These are phyloP conservation scores for Boeremia lycopersici DNA, from an alignment of 2,329 filamentous ascomycete genomes.

Conservation along the genomic window DNA sequence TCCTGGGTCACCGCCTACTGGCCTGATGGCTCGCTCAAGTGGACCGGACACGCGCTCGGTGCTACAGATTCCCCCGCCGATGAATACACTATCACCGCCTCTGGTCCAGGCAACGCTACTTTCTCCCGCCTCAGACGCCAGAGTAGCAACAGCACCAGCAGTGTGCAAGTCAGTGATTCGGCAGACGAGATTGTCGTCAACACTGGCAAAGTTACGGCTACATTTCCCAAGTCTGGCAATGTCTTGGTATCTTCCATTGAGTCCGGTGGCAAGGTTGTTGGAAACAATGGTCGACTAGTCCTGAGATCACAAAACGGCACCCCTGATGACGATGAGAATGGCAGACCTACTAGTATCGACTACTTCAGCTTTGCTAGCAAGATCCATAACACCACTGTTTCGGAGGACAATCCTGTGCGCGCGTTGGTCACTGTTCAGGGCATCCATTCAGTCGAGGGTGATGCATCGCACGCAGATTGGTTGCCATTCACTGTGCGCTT, in stretches of 20 bases:
- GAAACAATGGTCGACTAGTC: conserved; percentile 52
- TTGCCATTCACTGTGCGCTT: conserved; percentile 63
- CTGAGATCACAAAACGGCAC: conserved; percentile 60
- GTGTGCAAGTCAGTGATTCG: conserved; percentile 34
- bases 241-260: conserved; percentile 38
- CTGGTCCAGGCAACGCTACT: conserved; percentile 27
- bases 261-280: conserved; percentile 50
- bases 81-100: conserved; percentile 53
- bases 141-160: conserved; percentile 22
- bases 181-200: conserved; percentile 33
- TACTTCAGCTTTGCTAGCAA: conserved; percentile 57
- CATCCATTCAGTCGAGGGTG: conserved; percentile 40
- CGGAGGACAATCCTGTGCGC: conserved; percentile 50
- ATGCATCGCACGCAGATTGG: conserved; percentile 52
- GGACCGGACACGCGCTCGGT: conserved; percentile 64
- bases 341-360: conserved; percentile 45
- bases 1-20: conserved; percentile 66
- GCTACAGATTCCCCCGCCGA: conserved; percentile 50
- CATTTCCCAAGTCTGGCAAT: conserved; percentile 43
- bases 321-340: conserved; percentile 47
- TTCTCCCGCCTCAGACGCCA: conserved; percentile 18
- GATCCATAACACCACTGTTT: conserved; percentile 59
- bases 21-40: conserved; percentile 66
- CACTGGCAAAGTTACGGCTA: conserved; percentile 42
- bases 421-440: conserved; percentile 56